These are phyloP conservation scores for Earliella scabrosa DNA, from an alignment of 1,284 basidiomycete genomes.

Conservation along the genomic window DNA sequence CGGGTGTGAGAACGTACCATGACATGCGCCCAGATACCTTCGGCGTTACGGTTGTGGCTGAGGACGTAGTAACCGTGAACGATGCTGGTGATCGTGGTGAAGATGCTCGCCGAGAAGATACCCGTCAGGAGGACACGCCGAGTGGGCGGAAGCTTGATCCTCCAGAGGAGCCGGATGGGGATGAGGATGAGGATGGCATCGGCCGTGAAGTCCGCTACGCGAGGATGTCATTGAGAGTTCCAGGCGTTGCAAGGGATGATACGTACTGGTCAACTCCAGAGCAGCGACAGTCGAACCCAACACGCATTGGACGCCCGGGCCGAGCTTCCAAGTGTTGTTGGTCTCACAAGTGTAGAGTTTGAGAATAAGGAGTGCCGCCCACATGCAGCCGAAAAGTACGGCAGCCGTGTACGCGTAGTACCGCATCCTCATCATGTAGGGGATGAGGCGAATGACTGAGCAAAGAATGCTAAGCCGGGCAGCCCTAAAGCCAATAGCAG, in stretches of 20 bases:
- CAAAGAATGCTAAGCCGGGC: constrained; percentile 36
- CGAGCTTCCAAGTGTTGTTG: constrained; percentile 28
- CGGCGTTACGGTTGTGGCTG: constrained; percentile 24
- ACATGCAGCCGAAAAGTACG: constrained; percentile 30
- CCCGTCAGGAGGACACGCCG: constrained; percentile 26
- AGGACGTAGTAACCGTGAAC: constrained; percentile 29
- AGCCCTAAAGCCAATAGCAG: constrained; percentile 22
- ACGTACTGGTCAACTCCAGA: constrained; percentile 33
- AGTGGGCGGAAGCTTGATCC: constrained; percentile 23
- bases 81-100: constrained; percentile 31
- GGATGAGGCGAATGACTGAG: constrained; percentile 35
- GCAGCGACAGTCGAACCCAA: constrained; percentile 31
- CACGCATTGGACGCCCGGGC: constrained; percentile 29
- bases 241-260: background rate
- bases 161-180: constrained; percentile 33
- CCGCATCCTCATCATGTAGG: constrained; percentile 27
- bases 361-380: constrained; percentile 28
- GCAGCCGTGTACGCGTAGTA: constrained; percentile 21
- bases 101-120: constrained; percentile 33
- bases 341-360: constrained; percentile 31
- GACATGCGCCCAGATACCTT: constrained; percentile 28
- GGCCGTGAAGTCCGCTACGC: constrained; percentile 31
- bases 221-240: too few relatives aligned
- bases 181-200: constrained; percentile 31
- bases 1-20: constrained; percentile 15